A percentile compares a stretch with the other conserved stretches of the same genome.
These are phyloP conservation scores for Xylariomycetidae sp. DNA, from an alignment of 2,329 filamentous ascomycete species.

Conservation along the genomic window DNA sequence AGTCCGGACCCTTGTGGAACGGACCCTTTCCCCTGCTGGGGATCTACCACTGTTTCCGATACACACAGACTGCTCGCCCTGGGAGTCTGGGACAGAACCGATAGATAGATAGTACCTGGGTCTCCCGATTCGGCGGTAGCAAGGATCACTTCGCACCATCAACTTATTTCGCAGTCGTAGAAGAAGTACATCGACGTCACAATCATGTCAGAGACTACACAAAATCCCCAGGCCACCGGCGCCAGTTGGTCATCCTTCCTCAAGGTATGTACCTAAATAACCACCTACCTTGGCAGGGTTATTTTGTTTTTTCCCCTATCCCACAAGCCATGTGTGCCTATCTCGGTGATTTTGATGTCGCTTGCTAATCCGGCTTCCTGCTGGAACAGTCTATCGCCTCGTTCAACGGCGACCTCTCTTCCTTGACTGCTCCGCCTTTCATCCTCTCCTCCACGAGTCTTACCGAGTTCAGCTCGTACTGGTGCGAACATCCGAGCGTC, in stretches of 20 bases:
- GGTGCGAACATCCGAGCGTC: slow-evolving; percentile 42
- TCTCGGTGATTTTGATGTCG: background rate
- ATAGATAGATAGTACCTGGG: too few species aligned
- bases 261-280: slow-evolving; percentile 20
- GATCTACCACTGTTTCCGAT: too few species aligned
- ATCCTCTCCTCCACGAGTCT: slow-evolving; percentile 44
- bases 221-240: slow-evolving; percentile 25
- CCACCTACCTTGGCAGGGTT: background rate
- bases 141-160: too few species aligned
- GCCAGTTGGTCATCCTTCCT: slow-evolving; percentile 29
- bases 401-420: slow-evolving; percentile 47
- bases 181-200: too few species aligned
- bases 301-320: too few species aligned
- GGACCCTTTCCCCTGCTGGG: too few species aligned
- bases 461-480: slow-evolving; percentile 47
- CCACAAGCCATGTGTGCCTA: background rate
- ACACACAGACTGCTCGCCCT: too few species aligned
- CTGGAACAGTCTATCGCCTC: slow-evolving; percentile 25
- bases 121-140: too few species aligned
- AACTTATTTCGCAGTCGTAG: too few species aligned
- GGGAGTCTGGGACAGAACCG: too few species aligned
- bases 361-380: background rate
- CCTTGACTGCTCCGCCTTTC: slow-evolving; percentile 46
- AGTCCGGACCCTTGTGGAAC: too few species aligned
- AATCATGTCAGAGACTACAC: slow-evolving; percentile 20